Evolutionary conservation across 2,329 filamentous ascomycete genomes (phyloP), one percentile per base, ranked within the genome.

Genomic region (Sporothrix schenckii): DNA sequence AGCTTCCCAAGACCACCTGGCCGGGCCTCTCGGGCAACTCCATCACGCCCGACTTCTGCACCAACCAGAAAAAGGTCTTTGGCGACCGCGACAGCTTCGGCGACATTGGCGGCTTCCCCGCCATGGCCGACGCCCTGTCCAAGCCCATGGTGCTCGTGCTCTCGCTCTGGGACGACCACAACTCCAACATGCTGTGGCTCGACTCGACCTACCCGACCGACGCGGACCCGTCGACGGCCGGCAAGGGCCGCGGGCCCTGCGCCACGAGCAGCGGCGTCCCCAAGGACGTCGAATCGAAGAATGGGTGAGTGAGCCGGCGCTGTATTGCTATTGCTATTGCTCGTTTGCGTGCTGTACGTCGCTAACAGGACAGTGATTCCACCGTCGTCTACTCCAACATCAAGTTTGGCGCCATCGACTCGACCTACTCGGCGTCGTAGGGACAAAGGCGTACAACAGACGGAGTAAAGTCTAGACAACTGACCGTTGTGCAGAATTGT

Each of bases 111-210:
- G 88, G 87, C 41, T 76, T 88, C 71, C 77, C 80, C 83, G 81
- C 82, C 72, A 76, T 81, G 13, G 86, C 24, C 78, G 89, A 63
- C 77, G 78, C 3, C 74, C 81, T 63, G n/a, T 24, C 66, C 19
- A 68, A 68, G 66, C 87, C 86, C 44, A 88, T 89, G 86, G 88
- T 89, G 47, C 82, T 90, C 6, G 87, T 88, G 75, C 83, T 89
- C 82, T 84, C 81, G n/a, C 79, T 87, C 71, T 87, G 85, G 85
- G 87, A 88, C 74, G 88, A 90, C 75, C 85, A 89, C 78, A 80
- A 83, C 66, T 80, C 86, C 75, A 83, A 86, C 79, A 88, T 89
- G 85, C 82, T 86, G 69, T 89, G 87, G 87, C 82, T 89, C 71
- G 87, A 89, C 80, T 83, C 83, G 21, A 81, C 78, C 75, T 87